These are phyloP conservation scores for Phyllosticta paracitricarpa DNA, from an alignment of 2,329 filamentous ascomycete species.

Conservation along the genomic window DNA sequence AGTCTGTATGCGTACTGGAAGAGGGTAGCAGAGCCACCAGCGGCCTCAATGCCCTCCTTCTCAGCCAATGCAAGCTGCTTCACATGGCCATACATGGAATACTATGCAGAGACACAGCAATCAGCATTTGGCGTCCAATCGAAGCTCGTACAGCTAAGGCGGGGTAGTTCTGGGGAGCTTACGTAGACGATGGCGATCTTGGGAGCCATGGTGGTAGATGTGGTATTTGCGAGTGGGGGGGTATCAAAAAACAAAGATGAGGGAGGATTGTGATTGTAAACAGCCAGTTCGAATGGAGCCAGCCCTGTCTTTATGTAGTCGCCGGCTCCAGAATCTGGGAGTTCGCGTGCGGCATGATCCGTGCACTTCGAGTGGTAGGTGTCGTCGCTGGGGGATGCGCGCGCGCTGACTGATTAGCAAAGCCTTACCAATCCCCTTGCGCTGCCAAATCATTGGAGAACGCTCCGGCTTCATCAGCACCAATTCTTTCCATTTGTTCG, in stretches of 20 bases:
- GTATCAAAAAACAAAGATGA: neutral
- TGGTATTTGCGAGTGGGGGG: neutral
- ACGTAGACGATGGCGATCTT: conserved; percentile 88
- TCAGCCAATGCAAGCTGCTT: conserved; percentile 75
- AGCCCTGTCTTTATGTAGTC: neutral
- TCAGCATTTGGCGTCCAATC: neutral
- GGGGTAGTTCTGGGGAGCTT: conserved; percentile 31
- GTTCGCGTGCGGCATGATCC: neutral
- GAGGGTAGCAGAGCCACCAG: conserved; percentile 71
- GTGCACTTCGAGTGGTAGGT: neutral
- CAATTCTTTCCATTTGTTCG: neutral
- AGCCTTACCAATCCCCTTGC: conserved; percentile 10
- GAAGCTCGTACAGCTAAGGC: neutral
- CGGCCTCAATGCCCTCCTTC: conserved; percentile 79
- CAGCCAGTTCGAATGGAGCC: too few relatives aligned
- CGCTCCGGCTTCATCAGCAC: neutral
- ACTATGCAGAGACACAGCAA: conserved; percentile 40
- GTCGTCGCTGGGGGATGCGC: conserved; percentile 1
- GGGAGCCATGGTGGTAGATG: conserved; percentile 58
- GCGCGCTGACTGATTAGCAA: conserved; percentile 8
- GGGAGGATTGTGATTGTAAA: neutral
- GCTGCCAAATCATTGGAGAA: neutral
- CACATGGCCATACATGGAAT: conserved; percentile 93
- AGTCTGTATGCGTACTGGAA: conserved; percentile 55
- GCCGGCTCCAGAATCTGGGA: neutral